Evolutionary conservation across 345 rosid genomes (phyloP), one percentile per base, ranked within the genome.

Genomic region (Bretschneidera sinensis): DNA sequence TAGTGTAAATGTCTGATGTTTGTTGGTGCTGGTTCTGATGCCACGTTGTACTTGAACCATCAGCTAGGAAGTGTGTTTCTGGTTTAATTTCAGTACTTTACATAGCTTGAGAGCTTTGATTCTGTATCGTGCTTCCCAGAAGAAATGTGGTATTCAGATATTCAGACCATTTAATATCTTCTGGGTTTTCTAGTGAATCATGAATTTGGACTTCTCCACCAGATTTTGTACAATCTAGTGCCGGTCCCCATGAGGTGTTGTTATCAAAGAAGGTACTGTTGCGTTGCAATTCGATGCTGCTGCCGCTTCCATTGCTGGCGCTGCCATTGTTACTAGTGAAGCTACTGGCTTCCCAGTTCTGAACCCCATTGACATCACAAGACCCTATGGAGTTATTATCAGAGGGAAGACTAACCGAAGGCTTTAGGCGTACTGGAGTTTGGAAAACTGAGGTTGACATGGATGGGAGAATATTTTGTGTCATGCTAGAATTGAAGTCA

Each of bases 81-180:
- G 78, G 61, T 72, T 73, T 75, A 25, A 64, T n/a, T n/a, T n/a
- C 66, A 24, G 54, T 70, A 28, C 55, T 57, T 72, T 75, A 71
- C 73, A 71, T 14, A 1, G 64, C 33, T 45, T 71, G 81, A 34
- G 74, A 33, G 61, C 71, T 43, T 57, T 69, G 72, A 51, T 57
- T 70, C 47, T 71, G 82, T 52, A 78, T 14, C 22, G 62, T 17
- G 53, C 10, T 69, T 45, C 78, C 83, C 15, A 70, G 28, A 53
- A 76, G 24, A 59, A 72, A 72, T 47, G 85, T 82, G 17, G 64
- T 39, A 34, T 60, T 73, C 62, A 81, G 71, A 67, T 76, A 78
- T 47, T 81, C 89, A 22, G 85, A 72, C 85, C 84, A 81, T 66
- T 76, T 81, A 54, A 77, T 72, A 5, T 77, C 85, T 51, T 72